These are phyloP conservation scores for Saccharomycopsis fodiens DNA, from an alignment of 805 yeast genomes.

Conservation along the genomic window DNA sequence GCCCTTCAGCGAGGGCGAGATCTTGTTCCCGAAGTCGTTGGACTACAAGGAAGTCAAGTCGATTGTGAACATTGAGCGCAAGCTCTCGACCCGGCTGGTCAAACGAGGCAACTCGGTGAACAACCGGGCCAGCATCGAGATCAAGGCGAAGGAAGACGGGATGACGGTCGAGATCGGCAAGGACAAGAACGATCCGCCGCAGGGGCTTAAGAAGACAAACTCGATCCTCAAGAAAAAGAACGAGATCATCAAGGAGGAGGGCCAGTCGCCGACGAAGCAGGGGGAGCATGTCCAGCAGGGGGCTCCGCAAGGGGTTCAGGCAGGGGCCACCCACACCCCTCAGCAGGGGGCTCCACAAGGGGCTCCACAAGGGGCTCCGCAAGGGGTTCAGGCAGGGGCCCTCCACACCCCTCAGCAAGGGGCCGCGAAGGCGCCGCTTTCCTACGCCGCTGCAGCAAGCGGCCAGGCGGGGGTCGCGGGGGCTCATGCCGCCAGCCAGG, in stretches of 20 bases:
- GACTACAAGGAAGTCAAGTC: slow-evolving; percentile 65
- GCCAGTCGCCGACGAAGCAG: neutral
- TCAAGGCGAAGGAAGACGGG: slow-evolving; percentile 39
- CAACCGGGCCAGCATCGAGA: slow-evolving; percentile 18
- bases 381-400: too few species aligned
- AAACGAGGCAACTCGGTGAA: slow-evolving; percentile 24
- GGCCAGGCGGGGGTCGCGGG: too few species aligned
- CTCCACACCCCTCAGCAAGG: too few species aligned
- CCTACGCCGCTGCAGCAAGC: too few species aligned
- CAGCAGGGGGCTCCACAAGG: neutral
- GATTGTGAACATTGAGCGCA: slow-evolving; percentile 64
- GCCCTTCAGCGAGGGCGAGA: slow-evolving; percentile 39
- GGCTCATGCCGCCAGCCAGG: too few species aligned
- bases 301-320: too few species aligned
- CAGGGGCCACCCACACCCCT: neutral
- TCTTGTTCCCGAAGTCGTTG: slow-evolving; percentile 63
- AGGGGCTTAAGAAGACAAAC: slow-evolving; percentile 16
- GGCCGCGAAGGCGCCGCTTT: too few species aligned
- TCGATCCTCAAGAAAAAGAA: slow-evolving; percentile 18
- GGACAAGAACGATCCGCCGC: slow-evolving; percentile 19
- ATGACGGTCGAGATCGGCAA: slow-evolving; percentile 35
- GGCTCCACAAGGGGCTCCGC: neutral
- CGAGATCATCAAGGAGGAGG: slow-evolving; percentile 2
- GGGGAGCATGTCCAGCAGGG: too few species aligned
- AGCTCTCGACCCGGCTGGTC: slow-evolving; percentile 48